Conservation (phyloP, 352 stramenopile genomes). For the Phytopythium helicoides region DNA sequence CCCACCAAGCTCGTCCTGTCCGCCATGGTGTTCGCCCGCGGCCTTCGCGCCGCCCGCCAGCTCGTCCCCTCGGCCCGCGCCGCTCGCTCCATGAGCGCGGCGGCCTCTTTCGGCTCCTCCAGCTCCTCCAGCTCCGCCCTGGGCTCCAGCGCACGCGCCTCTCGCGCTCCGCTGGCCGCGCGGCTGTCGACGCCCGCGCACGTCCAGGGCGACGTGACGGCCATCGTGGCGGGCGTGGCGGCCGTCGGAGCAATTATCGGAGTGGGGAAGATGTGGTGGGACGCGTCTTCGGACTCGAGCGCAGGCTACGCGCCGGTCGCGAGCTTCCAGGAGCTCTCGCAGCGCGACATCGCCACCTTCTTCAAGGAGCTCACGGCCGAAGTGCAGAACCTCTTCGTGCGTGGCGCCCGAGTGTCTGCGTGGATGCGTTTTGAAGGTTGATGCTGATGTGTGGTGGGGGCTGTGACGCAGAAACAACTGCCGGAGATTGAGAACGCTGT, state of each 20-base stretch:
- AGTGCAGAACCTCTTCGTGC: constrained; percentile 68
- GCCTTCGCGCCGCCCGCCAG: constrained; percentile 25
- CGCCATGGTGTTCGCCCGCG: constrained; percentile 26
- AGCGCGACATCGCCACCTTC: constrained; percentile 60
- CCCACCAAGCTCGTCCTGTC: too few relatives aligned
- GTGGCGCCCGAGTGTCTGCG: constrained; percentile 7
- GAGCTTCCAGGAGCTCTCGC: constrained; percentile 54
- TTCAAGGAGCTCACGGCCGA: constrained; percentile 68
- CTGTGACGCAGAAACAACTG: constrained; percentile 45
- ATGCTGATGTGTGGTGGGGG: constrained; percentile 9
- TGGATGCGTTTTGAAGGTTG: not conserved
- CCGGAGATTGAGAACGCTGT: constrained; percentile 64
- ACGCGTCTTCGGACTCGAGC: constrained; percentile 44
- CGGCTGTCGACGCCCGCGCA: constrained; percentile 25
- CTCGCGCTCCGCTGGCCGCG: not conserved
- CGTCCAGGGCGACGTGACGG: constrained; percentile 51
- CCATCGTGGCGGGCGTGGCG: constrained; percentile 64
- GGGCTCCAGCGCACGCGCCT: constrained; percentile 4
- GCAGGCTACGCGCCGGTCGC: constrained; percentile 3
- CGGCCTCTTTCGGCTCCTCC: too few relatives aligned
- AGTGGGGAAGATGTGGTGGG: constrained; percentile 87
- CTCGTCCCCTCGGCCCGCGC: constrained; percentile 15
- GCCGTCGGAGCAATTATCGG: constrained; percentile 63
- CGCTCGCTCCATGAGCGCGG: too few relatives aligned
- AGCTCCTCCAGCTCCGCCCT: constrained; percentile 8